Percentiles rank a stretch among this genome's conserved stretches.
Evolutionary conservation across 345 rosid species (phyloP).

Genomic region (Citrus sinensis): DVS_A1.0 CM039166.1:24131501-24132000

Average conservation of each 20-base stretch:
- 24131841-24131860: too few species aligned
- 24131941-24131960: neutral
- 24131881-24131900: neutral
- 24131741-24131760: neutral
- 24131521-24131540: neutral
- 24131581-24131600: neutral
- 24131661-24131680: constrained; percentile 6
- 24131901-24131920: neutral
- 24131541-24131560: neutral
- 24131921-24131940: neutral
- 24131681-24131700: neutral
- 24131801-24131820: neutral
- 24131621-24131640: neutral
- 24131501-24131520: neutral
- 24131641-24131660: neutral
- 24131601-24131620: neutral
- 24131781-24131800: rapidly evolving
- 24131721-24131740: neutral
- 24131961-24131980: neutral
- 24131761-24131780: neutral
- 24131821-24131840: neutral
- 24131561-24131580: neutral
- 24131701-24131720: neutral
- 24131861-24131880: neutral
- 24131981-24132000: neutral